These are phyloP conservation scores for Xylariales sp. DNA, from an alignment of 2,329 filamentous ascomycete species.

Conservation along the genomic window DNA sequence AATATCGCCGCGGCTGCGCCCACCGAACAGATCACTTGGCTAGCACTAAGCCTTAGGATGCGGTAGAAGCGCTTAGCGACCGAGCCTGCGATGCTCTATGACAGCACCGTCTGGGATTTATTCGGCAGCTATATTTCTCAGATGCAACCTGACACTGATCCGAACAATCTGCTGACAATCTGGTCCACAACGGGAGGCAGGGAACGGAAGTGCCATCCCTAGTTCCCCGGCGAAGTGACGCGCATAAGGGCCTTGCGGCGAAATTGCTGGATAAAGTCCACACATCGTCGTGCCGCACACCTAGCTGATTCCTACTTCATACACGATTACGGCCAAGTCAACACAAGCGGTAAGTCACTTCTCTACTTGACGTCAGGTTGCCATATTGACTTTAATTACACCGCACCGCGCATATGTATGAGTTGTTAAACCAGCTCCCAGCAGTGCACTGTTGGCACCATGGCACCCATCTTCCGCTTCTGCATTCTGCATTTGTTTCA, in stretches of 20 bases:
- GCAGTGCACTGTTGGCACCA: not conserved
- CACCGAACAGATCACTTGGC: not conserved
- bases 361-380: conserved; percentile 1
- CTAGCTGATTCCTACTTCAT: not conserved
- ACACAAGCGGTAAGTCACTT: conserved; percentile 5
- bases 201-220: conserved; percentile 1
- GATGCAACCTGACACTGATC: too few species aligned
- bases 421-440: conserved; percentile 1
- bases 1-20: conserved; percentile 1
- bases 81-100: not conserved
- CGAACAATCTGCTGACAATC: not conserved
- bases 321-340: not conserved
- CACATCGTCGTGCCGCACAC: conserved; percentile 6
- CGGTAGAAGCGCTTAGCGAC: conserved; percentile 9
- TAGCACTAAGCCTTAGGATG: conserved; percentile 1
- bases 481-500: too few species aligned
- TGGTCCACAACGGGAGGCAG: conserved; percentile 8
- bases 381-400: not conserved
- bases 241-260: conserved; percentile 2
- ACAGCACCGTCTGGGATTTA: not conserved
- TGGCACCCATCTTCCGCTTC: not conserved
- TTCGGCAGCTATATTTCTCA: conserved; percentile 7
- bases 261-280: conserved; percentile 7
- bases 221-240: conserved; percentile 2
- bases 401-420: conserved; percentile 1